Percentiles rank a stretch among this genome's conserved stretches.
Evolutionary conservation across 1,284 basidiomycete species (phyloP).

Genomic region (Phylloboletellus chloephorus): DNA sequence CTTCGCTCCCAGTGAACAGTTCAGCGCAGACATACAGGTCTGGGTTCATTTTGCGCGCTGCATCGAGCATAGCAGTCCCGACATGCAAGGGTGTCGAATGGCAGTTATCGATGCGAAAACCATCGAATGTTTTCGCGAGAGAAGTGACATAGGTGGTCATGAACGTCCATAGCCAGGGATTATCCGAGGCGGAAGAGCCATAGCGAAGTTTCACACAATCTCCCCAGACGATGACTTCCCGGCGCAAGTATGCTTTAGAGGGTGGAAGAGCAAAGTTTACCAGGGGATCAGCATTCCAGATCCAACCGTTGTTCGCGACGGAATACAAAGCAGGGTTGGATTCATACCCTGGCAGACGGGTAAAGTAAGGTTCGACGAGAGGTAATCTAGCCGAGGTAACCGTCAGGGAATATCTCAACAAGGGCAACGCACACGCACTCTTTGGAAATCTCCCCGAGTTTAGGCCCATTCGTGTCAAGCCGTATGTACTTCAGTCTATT

Average conservation of each 20-base stretch:
- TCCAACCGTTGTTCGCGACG: constrained; percentile 98
- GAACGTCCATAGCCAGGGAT: constrained; percentile 93
- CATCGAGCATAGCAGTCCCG: constrained; percentile 88
- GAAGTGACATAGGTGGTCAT: constrained; percentile 84
- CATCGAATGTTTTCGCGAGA: constrained; percentile 82
- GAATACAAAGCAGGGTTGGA: constrained; percentile 70
- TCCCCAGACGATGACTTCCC: constrained; percentile 96
- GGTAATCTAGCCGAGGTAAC: constrained; percentile 52
- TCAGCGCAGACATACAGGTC: constrained; percentile 95
- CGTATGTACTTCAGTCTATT: constrained; percentile 78
- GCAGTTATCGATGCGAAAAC: constrained; percentile 97
- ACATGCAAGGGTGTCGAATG: constrained; percentile 96
- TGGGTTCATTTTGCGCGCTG: constrained; percentile 83
- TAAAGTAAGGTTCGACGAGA: constrained; percentile 87
- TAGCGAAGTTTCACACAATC: constrained; percentile 98
- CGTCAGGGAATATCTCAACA: constrained; percentile 9
- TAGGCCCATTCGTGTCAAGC: constrained; percentile 78
- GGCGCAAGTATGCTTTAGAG: constrained; percentile 93
- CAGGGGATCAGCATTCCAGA: constrained; percentile 94
- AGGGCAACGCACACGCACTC: constrained; percentile 40
- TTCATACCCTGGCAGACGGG: constrained; percentile 60
- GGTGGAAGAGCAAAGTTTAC: constrained; percentile 92
- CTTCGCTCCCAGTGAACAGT: constrained; percentile 93
- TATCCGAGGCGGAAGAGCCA: constrained; percentile 70
- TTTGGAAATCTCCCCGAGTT: constrained; percentile 74